phyloP scores from a whole-genome alignment of 129 eudicot genomes.

The Chrysanthemum makinoi region DNA sequence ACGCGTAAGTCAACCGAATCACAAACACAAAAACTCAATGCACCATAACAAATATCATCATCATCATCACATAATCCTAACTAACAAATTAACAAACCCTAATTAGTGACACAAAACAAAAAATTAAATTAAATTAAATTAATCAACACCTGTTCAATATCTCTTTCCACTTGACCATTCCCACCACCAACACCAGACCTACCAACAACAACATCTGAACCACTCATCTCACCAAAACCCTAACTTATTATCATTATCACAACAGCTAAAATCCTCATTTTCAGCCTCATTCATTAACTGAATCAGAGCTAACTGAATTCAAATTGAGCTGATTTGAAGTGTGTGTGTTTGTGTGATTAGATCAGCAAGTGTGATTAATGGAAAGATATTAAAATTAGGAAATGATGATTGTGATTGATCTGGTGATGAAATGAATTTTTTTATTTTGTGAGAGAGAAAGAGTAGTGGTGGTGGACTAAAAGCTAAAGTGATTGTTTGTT shows the following conservation, averaged over 20 bases:
- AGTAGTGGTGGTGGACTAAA: constrained; percentile 26
- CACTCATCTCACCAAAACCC: constrained; percentile 24
- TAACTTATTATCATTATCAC: too few species aligned
- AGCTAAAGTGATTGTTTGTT: not conserved
- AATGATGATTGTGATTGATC: constrained; percentile 13
- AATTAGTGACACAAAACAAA: too few species aligned
- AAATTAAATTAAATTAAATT: too few species aligned
- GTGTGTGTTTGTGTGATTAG: constrained; percentile 1
- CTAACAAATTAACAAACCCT: too few species aligned
- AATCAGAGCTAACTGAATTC: too few species aligned
- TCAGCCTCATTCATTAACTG: too few species aligned
- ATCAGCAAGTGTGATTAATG: not conserved
- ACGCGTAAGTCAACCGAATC: too few species aligned
- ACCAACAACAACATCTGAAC: constrained; percentile 44
- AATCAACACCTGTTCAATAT: constrained; percentile 39
- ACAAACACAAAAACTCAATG: too few species aligned
- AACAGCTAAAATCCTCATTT: too few species aligned
- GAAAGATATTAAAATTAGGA: not conserved
- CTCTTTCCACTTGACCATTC: constrained; percentile 44
- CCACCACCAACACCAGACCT: constrained; percentile 22
- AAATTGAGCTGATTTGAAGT: not conserved
- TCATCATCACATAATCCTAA: too few species aligned
- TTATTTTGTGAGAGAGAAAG: not conserved
- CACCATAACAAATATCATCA: too few species aligned
- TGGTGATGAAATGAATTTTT: constrained; percentile 25